These are phyloP conservation scores for Populus trichocarpa DNA, from an alignment of 441 rosid genomes.

Conservation along the genomic window DNA sequence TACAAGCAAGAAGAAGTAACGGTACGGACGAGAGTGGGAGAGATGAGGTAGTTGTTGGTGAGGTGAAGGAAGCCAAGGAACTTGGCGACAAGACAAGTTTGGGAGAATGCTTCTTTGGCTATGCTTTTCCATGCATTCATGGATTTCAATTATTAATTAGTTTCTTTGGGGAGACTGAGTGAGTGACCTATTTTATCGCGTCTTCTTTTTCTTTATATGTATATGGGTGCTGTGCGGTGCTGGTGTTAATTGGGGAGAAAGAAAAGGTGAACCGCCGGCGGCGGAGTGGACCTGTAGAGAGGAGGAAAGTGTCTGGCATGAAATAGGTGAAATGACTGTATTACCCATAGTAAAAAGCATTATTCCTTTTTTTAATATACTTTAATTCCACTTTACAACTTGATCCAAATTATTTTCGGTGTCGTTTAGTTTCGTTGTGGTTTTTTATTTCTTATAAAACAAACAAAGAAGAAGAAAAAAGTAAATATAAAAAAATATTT, in stretches of 20 bases:
- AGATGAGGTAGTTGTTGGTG: constrained; percentile 53
- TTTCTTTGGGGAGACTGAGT: not conserved
- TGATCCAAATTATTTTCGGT: no score
- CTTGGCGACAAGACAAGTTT: constrained; percentile 38
- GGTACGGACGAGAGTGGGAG: constrained; percentile 46
- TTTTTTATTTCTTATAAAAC: constrained; percentile 28
- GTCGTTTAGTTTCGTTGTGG: no score
- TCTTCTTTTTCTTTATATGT: not conserved
- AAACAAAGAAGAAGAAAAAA: no score
- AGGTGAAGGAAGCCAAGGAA: constrained; percentile 69
- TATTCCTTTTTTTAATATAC: no score
- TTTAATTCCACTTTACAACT: no score
- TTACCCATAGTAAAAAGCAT: not conserved
- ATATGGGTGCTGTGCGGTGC: not conserved
- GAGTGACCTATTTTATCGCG: not conserved
- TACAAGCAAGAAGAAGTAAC: not conserved
- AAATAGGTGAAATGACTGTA: not conserved
- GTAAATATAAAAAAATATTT: no score
- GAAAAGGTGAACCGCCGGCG: not conserved
- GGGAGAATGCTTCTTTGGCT: constrained; percentile 40
- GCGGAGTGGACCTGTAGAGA: not conserved
- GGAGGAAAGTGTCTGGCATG: not conserved
- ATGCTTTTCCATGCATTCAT: constrained; percentile 41
- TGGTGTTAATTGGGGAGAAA: not conserved
- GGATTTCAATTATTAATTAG: not conserved